Percentiles rank a stretch among this genome's conserved stretches.
Conservation (phyloP, 305 asterid species). For the Fraxinus floribunda region DNA sequence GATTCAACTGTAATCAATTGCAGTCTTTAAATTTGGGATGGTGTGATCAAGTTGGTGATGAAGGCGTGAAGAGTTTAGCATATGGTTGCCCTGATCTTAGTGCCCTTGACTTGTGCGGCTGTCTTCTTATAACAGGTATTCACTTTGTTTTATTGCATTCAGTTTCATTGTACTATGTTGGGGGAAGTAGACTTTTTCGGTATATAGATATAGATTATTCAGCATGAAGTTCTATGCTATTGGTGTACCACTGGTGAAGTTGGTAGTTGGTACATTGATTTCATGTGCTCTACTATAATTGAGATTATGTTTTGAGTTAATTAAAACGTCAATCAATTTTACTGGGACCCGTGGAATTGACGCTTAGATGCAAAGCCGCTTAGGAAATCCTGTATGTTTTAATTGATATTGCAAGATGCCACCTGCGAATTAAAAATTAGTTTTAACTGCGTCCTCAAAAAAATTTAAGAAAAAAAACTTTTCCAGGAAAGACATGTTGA, state of each 20-base stretch:
- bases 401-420: background rate
- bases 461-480: background rate
- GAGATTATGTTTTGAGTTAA: background rate
- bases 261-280: background rate
- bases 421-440: background rate
- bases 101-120: background rate
- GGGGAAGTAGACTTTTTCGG: background rate
- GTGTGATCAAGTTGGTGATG: background rate
- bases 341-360: background rate
- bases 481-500: background rate
- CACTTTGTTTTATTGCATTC: background rate
- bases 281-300: background rate
- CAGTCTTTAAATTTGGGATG: background rate
- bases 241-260: background rate
- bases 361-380: background rate
- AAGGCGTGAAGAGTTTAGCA: background rate
- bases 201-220: background rate
- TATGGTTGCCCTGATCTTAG: background rate
- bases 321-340: no score
- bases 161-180: background rate
- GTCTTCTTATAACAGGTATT: background rate
- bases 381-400: background rate
- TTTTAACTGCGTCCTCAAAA: background rate
- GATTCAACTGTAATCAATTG: background rate
- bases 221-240: background rate